Evolutionary conservation across 2,329 filamentous ascomycete species (phyloP), one percentile per base, ranked within the genome.

Genomic region (Colletotrichum cuscutae): DNA sequence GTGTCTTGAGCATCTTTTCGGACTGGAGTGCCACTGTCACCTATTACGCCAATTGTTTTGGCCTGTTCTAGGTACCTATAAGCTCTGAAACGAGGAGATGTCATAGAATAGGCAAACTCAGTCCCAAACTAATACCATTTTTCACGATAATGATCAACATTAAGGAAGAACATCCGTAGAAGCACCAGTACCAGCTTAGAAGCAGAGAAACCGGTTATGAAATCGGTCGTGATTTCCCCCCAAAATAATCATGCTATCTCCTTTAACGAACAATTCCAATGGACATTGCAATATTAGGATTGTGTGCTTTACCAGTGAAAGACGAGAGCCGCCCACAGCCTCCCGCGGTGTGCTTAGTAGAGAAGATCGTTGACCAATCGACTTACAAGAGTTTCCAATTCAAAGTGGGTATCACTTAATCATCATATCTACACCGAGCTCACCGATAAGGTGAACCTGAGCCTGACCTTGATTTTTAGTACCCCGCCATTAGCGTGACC

Each of bases 21-120:
- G 92, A 94, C 79, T 94, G 92, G 92, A 88, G 89, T 19, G 89
- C 90, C 12, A 92, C 91, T 0, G 87, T 90, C 8, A 92, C 91
- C 0, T 94, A 92, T 76, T 94, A 93, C 80, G 92, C 91, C 75
- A 94, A 93, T 77, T 94, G 92, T 82, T 90, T 93, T 75, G 87
- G 81, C 15, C 71, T 82, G 12, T 78, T 77, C 11, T 78, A 72
- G 37, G 22, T 30, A 28, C 4, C 11, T 19, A 8, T 4, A 2
- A 24, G 46, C 12, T 6, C n/a, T 12, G 9, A 32, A 7, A 22
- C 13, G n/a, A 7, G 9, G 3, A 30, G 28, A 5, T 11, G 2
- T 19, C 19, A 53, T 42, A 42, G 35, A 26, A 26, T 26, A 26
- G 26, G 26, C 26, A 26, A 26, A 26, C 26, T 26, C 26, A 1